Evolutionary conservation across 2,329 filamentous ascomycete species (phyloP).

Genomic region (Aotearoamyces nothofagi): DNA sequence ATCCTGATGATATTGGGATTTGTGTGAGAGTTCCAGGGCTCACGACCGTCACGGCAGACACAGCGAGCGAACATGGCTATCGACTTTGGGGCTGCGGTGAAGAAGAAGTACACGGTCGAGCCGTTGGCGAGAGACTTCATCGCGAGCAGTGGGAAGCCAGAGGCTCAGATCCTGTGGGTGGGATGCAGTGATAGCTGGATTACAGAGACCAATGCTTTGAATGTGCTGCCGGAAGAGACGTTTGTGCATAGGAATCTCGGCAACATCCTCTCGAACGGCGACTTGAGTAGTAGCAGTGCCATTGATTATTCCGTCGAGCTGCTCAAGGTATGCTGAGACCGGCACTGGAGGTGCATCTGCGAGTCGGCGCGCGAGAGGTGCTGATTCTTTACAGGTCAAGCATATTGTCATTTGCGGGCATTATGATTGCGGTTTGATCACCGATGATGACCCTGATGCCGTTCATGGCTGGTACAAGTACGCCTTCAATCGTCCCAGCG

Average conservation of each 20-base stretch:
- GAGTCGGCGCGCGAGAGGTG: conserved; percentile 1
- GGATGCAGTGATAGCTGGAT: conserved; percentile 53
- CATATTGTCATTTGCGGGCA: conserved; percentile 40
- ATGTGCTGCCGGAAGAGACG: conserved; percentile 47
- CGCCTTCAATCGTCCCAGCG: conserved; percentile 21
- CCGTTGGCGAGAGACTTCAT: conserved; percentile 6
- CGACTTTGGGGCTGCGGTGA: not conserved
- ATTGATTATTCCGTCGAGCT: conserved; percentile 49
- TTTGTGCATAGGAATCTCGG: conserved; percentile 61
- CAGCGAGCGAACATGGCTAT: too few species aligned
- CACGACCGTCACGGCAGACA: too few species aligned
- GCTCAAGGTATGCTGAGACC: conserved; percentile 33
- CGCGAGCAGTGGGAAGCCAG: conserved; percentile 7
- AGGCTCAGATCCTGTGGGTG: conserved; percentile 45
- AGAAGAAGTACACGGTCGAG: conserved; percentile 3
- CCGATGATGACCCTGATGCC: conserved; percentile 25
- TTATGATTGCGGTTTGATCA: conserved; percentile 35
- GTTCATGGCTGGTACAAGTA: conserved; percentile 36
- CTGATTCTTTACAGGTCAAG: conserved; percentile 27
- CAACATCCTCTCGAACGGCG: conserved; percentile 44
- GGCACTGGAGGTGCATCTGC: too few species aligned
- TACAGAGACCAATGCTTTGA: conserved; percentile 47
- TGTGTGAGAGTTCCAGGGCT: too few species aligned
- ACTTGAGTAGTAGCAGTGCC: conserved; percentile 43
- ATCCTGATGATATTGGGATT: too few species aligned